A percentile compares a stretch with the other conserved stretches of the same genome.
Evolutionary conservation across 2,329 filamentous ascomycete genomes (phyloP).

Genomic region (Penicillium occitanis): DNA sequence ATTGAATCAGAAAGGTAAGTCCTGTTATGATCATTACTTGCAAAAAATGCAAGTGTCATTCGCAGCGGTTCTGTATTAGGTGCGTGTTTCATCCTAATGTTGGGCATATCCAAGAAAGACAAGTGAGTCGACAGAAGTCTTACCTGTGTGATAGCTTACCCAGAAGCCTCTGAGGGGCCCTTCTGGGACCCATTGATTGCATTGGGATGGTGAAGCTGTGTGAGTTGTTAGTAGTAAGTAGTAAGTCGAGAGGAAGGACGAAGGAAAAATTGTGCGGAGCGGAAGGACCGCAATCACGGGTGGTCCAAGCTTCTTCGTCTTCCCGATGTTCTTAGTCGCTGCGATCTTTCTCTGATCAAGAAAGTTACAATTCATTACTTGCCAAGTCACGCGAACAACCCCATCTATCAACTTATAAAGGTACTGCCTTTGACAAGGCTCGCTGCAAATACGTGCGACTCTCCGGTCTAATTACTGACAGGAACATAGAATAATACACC

Average conservation of each 20-base stretch:
- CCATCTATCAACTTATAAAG: conserved; percentile 1
- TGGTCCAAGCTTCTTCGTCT: conserved; percentile 23
- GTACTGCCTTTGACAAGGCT: neutral
- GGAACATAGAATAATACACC: neutral
- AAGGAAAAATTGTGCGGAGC: conserved; percentile 14
- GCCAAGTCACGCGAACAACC: neutral
- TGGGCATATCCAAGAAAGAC: neutral
- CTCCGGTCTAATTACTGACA: neutral
- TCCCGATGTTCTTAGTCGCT: neutral
- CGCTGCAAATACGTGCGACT: neutral
- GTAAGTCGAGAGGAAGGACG: conserved; percentile 15
- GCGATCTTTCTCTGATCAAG: neutral
- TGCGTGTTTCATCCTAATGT: conserved; percentile 45
- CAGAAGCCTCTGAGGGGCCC: conserved; percentile 36
- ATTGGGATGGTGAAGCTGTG: conserved; percentile 28
- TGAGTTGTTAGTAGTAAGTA: neutral
- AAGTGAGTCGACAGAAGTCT: conserved; percentile 18
- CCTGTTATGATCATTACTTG: conserved; percentile 47
- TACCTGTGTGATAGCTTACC: conserved; percentile 35
- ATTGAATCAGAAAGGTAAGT: conserved; percentile 12
- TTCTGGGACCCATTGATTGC: conserved; percentile 40
- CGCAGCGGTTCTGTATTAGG: conserved; percentile 65
- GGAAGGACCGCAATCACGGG: conserved; percentile 2
- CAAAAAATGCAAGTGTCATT: conserved; percentile 53
- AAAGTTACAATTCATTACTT: neutral